phyloP scores from a whole-genome alignment of 2,329 filamentous ascomycete species.

The Furcasterigmium furcatum region DNA sequence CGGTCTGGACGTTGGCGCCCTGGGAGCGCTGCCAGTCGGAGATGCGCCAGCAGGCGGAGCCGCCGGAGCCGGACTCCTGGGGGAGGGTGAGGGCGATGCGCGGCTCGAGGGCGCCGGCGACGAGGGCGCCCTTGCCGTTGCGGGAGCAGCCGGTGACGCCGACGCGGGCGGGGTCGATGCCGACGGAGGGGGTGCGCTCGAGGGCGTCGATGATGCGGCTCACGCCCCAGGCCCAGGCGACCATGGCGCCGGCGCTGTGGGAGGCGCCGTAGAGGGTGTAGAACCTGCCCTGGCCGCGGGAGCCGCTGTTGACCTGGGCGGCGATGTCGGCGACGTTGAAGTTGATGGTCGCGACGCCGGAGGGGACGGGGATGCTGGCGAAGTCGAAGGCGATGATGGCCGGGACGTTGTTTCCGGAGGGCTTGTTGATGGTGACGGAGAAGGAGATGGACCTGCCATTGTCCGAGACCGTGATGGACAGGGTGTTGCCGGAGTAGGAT shows the following conservation, averaged over 20 bases:
- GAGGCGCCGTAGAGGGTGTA: slow-evolving; percentile 44
- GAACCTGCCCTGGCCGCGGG: slow-evolving; percentile 44
- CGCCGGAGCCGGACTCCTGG: slow-evolving; percentile 46
- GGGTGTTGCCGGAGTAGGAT: slow-evolving; percentile 24
- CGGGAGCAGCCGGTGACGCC: slow-evolving; percentile 49
- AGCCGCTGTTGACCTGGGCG: slow-evolving; percentile 25
- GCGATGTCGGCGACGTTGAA: slow-evolving; percentile 48
- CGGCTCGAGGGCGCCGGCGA: slow-evolving; percentile 43
- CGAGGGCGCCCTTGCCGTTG: slow-evolving; percentile 48
- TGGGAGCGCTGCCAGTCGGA: slow-evolving; percentile 28
- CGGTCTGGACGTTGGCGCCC: slow-evolving; percentile 44
- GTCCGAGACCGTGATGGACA: slow-evolving; percentile 30
- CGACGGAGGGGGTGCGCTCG: slow-evolving; percentile 29
- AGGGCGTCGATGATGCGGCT: slow-evolving; percentile 45
- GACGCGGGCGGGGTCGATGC: slow-evolving; percentile 29
- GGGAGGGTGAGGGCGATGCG: slow-evolving; percentile 46
- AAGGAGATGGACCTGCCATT: slow-evolving; percentile 27
- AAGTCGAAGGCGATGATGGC: slow-evolving; percentile 45
- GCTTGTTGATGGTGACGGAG: slow-evolving; percentile 20
- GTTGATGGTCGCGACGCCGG: slow-evolving; percentile 40
- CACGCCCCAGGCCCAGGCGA: slow-evolving; percentile 48
- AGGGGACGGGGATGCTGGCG: slow-evolving; percentile 40
- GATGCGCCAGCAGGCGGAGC: slow-evolving; percentile 45
- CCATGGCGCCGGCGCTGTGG: slow-evolving; percentile 41
- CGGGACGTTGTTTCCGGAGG: slow-evolving; percentile 32